A percentile compares a stretch with the other conserved stretches of the same genome.
phyloP scores from a whole-genome alignment of 257 asterid species.

The Capsicum pubescens region DNA sequence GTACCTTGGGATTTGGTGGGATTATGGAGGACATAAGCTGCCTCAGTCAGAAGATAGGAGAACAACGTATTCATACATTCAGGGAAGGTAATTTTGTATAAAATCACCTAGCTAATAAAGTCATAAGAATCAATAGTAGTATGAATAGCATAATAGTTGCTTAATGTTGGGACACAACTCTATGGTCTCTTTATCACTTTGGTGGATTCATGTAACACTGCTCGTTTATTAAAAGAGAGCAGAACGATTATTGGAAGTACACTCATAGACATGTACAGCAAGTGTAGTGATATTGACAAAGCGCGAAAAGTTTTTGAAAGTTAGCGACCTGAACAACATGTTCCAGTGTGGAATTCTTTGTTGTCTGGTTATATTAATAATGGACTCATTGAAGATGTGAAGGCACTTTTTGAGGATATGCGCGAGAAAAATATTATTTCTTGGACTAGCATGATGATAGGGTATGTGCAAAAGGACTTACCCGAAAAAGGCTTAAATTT shows the following conservation, averaged over 20 bases:
- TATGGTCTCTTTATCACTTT: constrained; percentile 43
- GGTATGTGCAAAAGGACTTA: constrained; percentile 38
- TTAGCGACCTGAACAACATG: constrained; percentile 35
- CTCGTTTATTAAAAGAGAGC: constrained; percentile 29
- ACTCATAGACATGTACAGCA: constrained; percentile 49
- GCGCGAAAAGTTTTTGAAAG: constrained; percentile 42
- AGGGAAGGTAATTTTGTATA: too few relatives aligned
- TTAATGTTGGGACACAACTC: constrained; percentile 48
- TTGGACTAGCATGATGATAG: constrained; percentile 55
- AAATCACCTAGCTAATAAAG: too few relatives aligned
- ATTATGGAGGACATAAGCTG: too few relatives aligned
- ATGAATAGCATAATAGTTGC: not conserved
- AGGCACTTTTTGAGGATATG: constrained; percentile 41
- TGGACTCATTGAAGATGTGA: constrained; percentile 40
- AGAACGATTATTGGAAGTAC: constrained; percentile 40
- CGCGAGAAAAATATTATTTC: constrained; percentile 49
- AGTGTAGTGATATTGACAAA: constrained; percentile 40
- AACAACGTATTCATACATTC: too few relatives aligned
- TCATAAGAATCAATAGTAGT: too few relatives aligned
- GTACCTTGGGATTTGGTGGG: too few relatives aligned
- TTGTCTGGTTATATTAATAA: constrained; percentile 41
- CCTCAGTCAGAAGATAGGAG: too few relatives aligned
- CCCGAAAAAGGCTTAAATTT: constrained; percentile 42
- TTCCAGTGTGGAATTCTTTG: constrained; percentile 48
- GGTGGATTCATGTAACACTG: not conserved